A percentile compares a stretch with the other conserved stretches of the same genome.
Conservation (phyloP, 305 asterid species). For the Fraxinus velutina region DNA sequence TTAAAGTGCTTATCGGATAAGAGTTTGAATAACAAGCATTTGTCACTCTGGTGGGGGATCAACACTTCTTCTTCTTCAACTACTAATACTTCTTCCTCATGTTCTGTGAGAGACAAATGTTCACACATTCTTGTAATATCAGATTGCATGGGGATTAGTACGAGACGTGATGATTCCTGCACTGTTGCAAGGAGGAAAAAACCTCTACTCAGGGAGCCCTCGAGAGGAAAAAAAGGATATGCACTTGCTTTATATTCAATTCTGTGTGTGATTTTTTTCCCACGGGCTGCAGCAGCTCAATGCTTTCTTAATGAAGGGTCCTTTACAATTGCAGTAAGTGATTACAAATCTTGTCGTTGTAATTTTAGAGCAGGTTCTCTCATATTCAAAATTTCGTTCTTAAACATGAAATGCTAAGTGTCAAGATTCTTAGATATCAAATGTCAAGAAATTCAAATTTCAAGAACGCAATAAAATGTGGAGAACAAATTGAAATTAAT, state of each 20-base stretch:
- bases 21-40: not conserved
- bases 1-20: too few species aligned
- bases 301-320: slow-evolving; percentile 1
- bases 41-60: not conserved
- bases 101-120: not conserved
- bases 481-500: too few species aligned
- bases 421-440: too few species aligned
- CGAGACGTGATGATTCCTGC: not conserved
- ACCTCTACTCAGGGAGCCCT: not conserved
- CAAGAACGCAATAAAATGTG: too few species aligned
- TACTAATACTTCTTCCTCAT: not conserved
- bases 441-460: too few species aligned
- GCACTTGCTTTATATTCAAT: too few species aligned
- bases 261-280: too few species aligned
- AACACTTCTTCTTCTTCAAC: not conserved
- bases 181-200: not conserved
- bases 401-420: too few species aligned
- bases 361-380: too few species aligned
- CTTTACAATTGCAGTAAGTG: not conserved
- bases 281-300: too few species aligned
- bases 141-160: not conserved
- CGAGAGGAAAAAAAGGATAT: not conserved
- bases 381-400: too few species aligned
- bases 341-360: not conserved
- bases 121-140: not conserved